Percentiles rank a stretch among this genome's conserved stretches.
Evolutionary conservation across 768 basidiomycete genomes (phyloP).

Genomic region (Trametes villosa): DNA sequence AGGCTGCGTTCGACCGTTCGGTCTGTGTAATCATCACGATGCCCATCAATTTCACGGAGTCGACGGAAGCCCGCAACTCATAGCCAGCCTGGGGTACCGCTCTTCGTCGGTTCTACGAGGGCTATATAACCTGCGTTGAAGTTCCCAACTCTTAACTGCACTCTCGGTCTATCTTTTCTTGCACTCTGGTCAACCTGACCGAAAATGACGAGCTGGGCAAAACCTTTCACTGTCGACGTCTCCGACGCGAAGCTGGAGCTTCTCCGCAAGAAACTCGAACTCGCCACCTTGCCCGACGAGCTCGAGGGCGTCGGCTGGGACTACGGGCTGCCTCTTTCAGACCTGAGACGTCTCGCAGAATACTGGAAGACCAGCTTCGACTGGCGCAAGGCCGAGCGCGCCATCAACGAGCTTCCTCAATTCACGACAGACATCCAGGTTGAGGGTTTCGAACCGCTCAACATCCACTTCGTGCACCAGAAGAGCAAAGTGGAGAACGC

Average conservation of each 20-base stretch:
- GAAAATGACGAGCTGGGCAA: constrained; percentile 3
- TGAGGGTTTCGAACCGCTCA: constrained; percentile 49
- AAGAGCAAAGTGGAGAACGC: constrained; percentile 48
- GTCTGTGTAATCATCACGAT: too few relatives aligned
- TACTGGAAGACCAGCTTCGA: constrained; percentile 59
- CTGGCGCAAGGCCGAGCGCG: constrained; percentile 57
- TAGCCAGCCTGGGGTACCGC: too few relatives aligned
- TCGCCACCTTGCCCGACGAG: constrained; percentile 33
- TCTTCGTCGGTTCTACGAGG: too few relatives aligned
- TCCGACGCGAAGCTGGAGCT: constrained; percentile 27
- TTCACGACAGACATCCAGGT: constrained; percentile 57
- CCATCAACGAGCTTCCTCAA: constrained; percentile 59
- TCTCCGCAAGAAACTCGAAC: constrained; percentile 30
- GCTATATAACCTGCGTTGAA: too few relatives aligned
- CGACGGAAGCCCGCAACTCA: too few relatives aligned
- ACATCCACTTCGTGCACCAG: constrained; percentile 64
- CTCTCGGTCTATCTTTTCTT: background rate
- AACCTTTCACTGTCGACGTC: constrained; percentile 30
- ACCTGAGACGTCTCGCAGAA: constrained; percentile 50
- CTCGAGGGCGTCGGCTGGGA: constrained; percentile 31
- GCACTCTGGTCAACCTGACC: background rate
- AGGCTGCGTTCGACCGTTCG: too few relatives aligned
- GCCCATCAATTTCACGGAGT: too few relatives aligned
- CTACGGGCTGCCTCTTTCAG: constrained; percentile 46
- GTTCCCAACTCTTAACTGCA: too few relatives aligned